Percentiles rank a stretch among this genome's conserved stretches.
Evolutionary conservation across 2,329 filamentous ascomycete species (phyloP).

Genomic region (Aureobasidium zeae): DNA sequence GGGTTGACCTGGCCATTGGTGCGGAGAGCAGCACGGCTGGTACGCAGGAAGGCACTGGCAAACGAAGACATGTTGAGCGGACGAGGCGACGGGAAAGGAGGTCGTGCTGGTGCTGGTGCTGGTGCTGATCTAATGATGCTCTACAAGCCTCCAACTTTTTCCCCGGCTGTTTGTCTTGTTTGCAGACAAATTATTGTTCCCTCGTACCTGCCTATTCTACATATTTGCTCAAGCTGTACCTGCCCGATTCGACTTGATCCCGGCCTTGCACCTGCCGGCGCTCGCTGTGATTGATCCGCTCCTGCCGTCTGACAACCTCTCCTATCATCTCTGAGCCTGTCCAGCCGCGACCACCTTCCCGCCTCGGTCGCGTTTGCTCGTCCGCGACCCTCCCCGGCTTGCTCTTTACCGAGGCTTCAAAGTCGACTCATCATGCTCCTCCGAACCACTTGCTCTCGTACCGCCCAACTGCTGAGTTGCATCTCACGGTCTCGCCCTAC

Average conservation of each 20-base stretch:
- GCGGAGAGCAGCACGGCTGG: constrained; percentile 65
- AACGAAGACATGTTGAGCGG: constrained; percentile 76
- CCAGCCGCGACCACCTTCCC: not conserved
- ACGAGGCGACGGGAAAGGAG: constrained; percentile 21
- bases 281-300: no score
- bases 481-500: constrained; percentile 13
- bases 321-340: not conserved
- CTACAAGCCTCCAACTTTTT: constrained; percentile 11
- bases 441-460: constrained; percentile 32
- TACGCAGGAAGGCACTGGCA: constrained; percentile 73
- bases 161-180: constrained; percentile 16
- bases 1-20: constrained; percentile 62
- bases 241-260: not conserved
- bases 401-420: constrained; percentile 15
- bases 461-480: constrained; percentile 31
- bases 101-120: constrained; percentile 6
- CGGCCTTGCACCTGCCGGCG: not conserved
- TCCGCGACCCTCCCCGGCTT: constrained; percentile 5
- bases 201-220: no score
- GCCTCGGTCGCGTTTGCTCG: constrained; percentile 1
- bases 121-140: not conserved
- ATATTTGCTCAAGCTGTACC: not conserved
- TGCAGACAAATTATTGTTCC: no score
- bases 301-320: not conserved
- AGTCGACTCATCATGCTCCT: constrained; percentile 36